Conservation (phyloP, 1,139 yeast species). For the Tardiomyces depauwii region DNA sequence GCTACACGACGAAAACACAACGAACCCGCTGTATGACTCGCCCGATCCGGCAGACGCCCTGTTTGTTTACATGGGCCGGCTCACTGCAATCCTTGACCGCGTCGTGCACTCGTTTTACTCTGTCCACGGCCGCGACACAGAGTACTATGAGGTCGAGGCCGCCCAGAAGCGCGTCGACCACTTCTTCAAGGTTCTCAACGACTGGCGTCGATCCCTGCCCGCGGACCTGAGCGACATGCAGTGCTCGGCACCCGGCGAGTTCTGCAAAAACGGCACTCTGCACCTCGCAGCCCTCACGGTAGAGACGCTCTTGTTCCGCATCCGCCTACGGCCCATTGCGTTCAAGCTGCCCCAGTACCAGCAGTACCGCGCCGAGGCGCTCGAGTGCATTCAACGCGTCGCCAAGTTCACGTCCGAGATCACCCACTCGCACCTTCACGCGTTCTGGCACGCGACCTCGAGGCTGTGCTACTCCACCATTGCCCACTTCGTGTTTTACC, state of each 20-base stretch:
- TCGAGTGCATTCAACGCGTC: conserved; percentile 21
- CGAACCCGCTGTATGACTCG: conserved; percentile 17
- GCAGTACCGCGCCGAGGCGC: conserved; percentile 19
- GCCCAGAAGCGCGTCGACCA: conserved; percentile 14
- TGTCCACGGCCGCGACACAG: conserved; percentile 12
- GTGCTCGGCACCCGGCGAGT: conserved; percentile 16
- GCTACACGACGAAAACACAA: conserved; percentile 14
- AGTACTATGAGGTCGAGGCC: conserved; percentile 11
- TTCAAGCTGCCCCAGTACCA: conserved; percentile 13
- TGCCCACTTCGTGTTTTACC: conserved; percentile 25
- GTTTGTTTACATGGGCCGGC: conserved; percentile 21
- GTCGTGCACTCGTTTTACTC: conserved; percentile 20
- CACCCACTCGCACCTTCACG: conserved; percentile 27
- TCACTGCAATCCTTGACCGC: conserved; percentile 22
- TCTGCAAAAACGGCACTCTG: conserved; percentile 24
- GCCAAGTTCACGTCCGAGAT: conserved; percentile 24
- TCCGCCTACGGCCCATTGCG: conserved; percentile 13
- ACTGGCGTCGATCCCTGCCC: conserved; percentile 23
- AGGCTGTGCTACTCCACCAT: conserved; percentile 23
- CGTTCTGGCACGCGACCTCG: conserved; percentile 27
- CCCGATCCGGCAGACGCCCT: conserved; percentile 22
- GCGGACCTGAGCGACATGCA: conserved; percentile 20
- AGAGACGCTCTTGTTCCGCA: conserved; percentile 22
- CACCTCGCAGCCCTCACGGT: conserved; percentile 24
- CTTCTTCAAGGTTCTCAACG: conserved; percentile 14